Evolutionary conservation across 108 stramenopile species (phyloP).

Genomic region (Aureococcus anophagefferens): DNA sequence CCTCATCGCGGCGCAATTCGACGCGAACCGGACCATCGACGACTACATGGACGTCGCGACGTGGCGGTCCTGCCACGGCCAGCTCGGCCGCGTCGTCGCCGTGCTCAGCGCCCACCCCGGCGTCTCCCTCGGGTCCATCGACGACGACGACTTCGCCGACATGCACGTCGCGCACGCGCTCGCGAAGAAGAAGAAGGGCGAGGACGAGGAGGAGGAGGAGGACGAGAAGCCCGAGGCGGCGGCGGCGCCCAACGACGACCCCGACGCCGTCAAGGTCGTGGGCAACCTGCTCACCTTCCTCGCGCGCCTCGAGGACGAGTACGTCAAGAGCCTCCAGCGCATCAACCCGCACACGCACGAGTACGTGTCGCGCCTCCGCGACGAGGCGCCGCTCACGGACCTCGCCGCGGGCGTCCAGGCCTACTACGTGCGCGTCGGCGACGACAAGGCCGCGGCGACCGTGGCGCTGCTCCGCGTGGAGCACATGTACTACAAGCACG

Average conservation of each 20-base stretch:
- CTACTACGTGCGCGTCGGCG: constrained; percentile 72
- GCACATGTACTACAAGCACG: constrained; percentile 94
- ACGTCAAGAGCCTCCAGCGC: constrained; percentile 83
- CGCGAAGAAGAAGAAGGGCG: constrained; percentile 54
- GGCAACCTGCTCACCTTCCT: constrained; percentile 74
- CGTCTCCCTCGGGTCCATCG: constrained; percentile 43
- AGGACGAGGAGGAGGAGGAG: constrained; percentile 44
- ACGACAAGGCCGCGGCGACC: constrained; percentile 54
- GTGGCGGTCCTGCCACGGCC: constrained; percentile 77
- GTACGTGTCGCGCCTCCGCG: constrained; percentile 75
- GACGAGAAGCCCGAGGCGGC: constrained; percentile 36
- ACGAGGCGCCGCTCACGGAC: constrained; percentile 72
- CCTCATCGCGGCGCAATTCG: constrained; percentile 81
- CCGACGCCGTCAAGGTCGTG: constrained; percentile 64
- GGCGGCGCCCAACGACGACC: constrained; percentile 67
- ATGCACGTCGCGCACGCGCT: not conserved
- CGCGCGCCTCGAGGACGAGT: constrained; percentile 82
- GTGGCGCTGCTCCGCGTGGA: constrained; percentile 69
- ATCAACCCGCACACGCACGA: constrained; percentile 83
- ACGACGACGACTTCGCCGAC: constrained; percentile 50
- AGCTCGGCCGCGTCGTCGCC: constrained; percentile 61
- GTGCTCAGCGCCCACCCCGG: constrained; percentile 57
- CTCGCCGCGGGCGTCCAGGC: constrained; percentile 58
- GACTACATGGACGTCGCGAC: constrained; percentile 85
- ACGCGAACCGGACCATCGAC: constrained; percentile 82